Evolutionary conservation across 352 stramenopile species (phyloP), one percentile per base, ranked within the genome.

Genomic region (Phytophthora crassamura): DNA sequence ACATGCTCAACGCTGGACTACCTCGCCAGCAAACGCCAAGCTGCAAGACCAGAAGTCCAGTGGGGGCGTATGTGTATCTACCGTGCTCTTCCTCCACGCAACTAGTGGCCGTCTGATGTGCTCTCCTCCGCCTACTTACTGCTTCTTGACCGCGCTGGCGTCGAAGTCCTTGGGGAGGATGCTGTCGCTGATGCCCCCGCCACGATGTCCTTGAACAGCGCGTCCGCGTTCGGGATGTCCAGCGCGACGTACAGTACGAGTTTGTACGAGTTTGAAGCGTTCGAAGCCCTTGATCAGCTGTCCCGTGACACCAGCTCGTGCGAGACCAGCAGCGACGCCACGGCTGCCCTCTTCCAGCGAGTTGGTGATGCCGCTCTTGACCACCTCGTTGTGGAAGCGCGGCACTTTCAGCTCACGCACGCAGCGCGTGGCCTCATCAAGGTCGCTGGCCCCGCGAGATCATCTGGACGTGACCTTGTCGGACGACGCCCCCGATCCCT

Each of bases 371-470:
- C n/a, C n/a, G n/a, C n/a, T n/a, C n/a, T n/a, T n/a, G 55, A 95
- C 88, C 7, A 99, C 90, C 69, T 99, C 97, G 72, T 99, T 97
- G 74, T 99, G 95, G 74, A 99, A 99, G 50, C 98, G 90, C 43
- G 84, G 75, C 10, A 97, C 90, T 64, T 98, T 97, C 6, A 99
- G 79, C 78, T 99, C 97, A 20, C 86, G 86, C 47, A 96, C 88
- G 40, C 88, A 96, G 11, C 86, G 84, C n/a, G 89, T 86, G 12
- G 96, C 96, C 74, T 99, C 97, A n/a, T n/a, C n/a, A n/a, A n/a
- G n/a, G n/a, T n/a, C n/a, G n/a, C n/a, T n/a, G n/a, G n/a, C n/a
- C n/a, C n/a, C n/a, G n/a, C n/a, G n/a, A n/a, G n/a, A n/a, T n/a
- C n/a, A n/a, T n/a, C n/a, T n/a, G n/a, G n/a, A n/a, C n/a, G n/a